Percentiles rank a stretch among this genome's conserved stretches.
Conservation (phyloP, 306 rosid genomes). For the Vigna radiata region DNA sequence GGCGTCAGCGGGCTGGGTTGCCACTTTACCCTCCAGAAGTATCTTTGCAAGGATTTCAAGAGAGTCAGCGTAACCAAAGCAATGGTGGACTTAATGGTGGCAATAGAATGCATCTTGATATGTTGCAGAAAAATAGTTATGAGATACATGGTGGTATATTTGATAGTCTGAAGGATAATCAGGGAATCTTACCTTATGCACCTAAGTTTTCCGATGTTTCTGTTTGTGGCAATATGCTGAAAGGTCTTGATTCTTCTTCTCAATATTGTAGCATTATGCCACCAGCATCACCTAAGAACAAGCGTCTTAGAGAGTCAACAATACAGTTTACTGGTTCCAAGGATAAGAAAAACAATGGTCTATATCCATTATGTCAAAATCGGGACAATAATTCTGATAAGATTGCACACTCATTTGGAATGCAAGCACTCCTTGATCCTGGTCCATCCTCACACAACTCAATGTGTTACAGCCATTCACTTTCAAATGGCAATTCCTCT, state of each 20-base stretch:
- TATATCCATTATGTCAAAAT: slow-evolving; percentile 57
- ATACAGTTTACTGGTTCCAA: slow-evolving; percentile 58
- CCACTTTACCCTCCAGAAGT: slow-evolving; percentile 94
- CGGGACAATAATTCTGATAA: slow-evolving; percentile 55
- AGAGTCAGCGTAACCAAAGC: slow-evolving; percentile 59
- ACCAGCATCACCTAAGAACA: slow-evolving; percentile 63
- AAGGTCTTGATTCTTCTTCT: slow-evolving; percentile 71
- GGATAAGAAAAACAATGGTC: slow-evolving; percentile 53
- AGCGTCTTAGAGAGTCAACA: slow-evolving; percentile 70
- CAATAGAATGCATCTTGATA: slow-evolving; percentile 58
- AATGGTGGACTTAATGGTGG: slow-evolving; percentile 53
- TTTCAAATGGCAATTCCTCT: slow-evolving; percentile 90
- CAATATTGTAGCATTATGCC: slow-evolving; percentile 60
- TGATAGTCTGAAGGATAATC: slow-evolving; percentile 64
- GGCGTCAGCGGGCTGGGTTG: slow-evolving; percentile 90
- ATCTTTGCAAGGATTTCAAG: slow-evolving; percentile 61
- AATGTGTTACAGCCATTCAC: slow-evolving; percentile 74
- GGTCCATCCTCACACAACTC: slow-evolving; percentile 60
- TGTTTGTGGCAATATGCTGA: slow-evolving; percentile 55
- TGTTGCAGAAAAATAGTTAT: slow-evolving; percentile 55
- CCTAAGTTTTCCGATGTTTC: slow-evolving; percentile 63
- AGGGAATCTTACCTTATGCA: slow-evolving; percentile 58
- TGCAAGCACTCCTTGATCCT: slow-evolving; percentile 61
- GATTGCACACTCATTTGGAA: slow-evolving; percentile 59
- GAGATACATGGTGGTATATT: slow-evolving; percentile 70